Percentiles rank a stretch among this genome's conserved stretches.
phyloP scores from a whole-genome alignment of 176 grass and related monocot genomes.

The Typha latifolia region DNA sequence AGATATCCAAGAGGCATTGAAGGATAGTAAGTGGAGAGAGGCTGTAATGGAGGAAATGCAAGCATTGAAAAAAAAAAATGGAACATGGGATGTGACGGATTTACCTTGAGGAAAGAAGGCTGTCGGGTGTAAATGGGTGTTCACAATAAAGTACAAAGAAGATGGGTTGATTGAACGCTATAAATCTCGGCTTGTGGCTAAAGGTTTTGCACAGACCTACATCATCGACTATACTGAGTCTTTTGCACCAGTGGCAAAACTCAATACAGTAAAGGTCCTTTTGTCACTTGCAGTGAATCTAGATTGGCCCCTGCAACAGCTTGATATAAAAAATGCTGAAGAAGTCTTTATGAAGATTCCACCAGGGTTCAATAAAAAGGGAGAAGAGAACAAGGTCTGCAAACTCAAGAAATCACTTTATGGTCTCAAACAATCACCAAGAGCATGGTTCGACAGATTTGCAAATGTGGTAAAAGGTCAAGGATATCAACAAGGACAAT shows the following conservation, averaged over 20 bases:
- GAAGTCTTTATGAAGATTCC: too few relatives aligned
- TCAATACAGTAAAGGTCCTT: not conserved
- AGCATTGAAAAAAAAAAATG: slow-evolving; percentile 6
- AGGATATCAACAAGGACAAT: too few relatives aligned
- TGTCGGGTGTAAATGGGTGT: not conserved
- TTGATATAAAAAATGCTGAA: too few relatives aligned
- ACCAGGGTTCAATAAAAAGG: too few relatives aligned
- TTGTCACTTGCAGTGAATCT: not conserved
- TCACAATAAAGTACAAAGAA: not conserved
- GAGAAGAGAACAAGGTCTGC: too few relatives aligned
- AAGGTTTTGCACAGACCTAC: slow-evolving; percentile 5
- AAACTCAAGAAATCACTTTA: too few relatives aligned
- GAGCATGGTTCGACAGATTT: too few relatives aligned
- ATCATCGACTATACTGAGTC: slow-evolving; percentile 5
- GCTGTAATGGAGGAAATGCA: not conserved
- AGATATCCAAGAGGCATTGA: not conserved
- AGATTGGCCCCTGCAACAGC: too few relatives aligned
- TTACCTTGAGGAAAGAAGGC: not conserved
- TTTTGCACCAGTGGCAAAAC: slow-evolving; percentile 1
- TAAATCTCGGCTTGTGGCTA: not conserved
- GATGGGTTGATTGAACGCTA: not conserved
- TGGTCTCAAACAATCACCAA: too few relatives aligned
- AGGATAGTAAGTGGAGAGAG: not conserved
- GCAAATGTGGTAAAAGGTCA: too few relatives aligned
- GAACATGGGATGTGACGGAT: not conserved